Base-by-base conservation (phyloP, 495 filamentous ascomycete genomes). In the Daldinia loculata region DNA sequence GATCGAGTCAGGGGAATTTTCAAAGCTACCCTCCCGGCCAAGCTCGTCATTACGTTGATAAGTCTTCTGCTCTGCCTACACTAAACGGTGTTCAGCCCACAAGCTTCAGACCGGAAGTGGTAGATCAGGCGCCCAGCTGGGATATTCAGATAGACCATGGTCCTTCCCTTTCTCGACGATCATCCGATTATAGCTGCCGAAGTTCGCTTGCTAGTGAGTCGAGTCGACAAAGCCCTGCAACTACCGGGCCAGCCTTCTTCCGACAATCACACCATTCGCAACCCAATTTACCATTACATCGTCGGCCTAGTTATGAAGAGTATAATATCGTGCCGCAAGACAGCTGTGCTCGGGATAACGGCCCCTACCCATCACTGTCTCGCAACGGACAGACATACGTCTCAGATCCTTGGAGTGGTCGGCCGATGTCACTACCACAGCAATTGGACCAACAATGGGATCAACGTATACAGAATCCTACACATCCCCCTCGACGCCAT, bases 291-390 rank as follows among this genome's bases (percentile, higher is more conserved):
- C 78, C 75, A 5, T 69, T 84, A 11, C 69, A 75, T 36, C 80
- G 83, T 65, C 79, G 78, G 3, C 71, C 82, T 2, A 83, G 82
- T 58, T 82, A 80, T 56, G 83, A 84, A 26, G 78, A 77, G 19
- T 78, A 78, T 66, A 74, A 75, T 24, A 43, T 74, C 34, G 69
- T 73, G 34, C 55, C 57, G 26, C 56, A 59, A 22, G 62, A 74
- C 27, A 69, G 45, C 29, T 61, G 45, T 19, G 57, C 66, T 56
- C 66, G 61, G 29, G 69, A 76, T 24, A 75, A 74, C 24, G 71
- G 74, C 3, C 63, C 60, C 0, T 69, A 80, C 41, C 76, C 78
- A n/a, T 77, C 79, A 24, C 71, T 76, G 26, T 80, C 80, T 38
- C 79, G 77, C 45, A 79, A 80, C 50, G 81, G 82, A 32, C 75